Evolutionary conservation across 768 basidiomycete genomes (phyloP), one percentile per base, ranked within the genome.

Genomic region (Kwoniella shandongensis): DNA sequence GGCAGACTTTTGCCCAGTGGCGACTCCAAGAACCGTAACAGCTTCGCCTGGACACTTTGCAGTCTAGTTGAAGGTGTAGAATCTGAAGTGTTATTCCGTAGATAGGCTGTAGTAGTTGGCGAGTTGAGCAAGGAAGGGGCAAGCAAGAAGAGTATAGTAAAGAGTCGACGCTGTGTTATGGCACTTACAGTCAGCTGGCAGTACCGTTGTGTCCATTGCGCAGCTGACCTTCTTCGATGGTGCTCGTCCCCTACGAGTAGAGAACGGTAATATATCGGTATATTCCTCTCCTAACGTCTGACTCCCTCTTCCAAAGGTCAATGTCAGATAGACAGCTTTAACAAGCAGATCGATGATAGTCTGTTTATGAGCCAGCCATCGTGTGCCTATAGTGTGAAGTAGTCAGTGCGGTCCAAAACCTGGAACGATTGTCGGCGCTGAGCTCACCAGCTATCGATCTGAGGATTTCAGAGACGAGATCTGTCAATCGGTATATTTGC

Each of bases 241-340:
- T 42, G 64, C 57, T 29, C 60, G 54, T 12, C 56, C 40, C 27
- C 44, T 51, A 41, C 52, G 27, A 12, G 29, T 25, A 42, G 70
- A 54, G 25, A 65, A 61, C 4, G 74, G 72, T 25, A 67, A 41
- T n/a, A 78, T 73, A 51, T 78, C 77, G 15, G 74, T 74, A 42
- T 78, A 78, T 44, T 78, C 77, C 49, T 78, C 77, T 10, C 77
- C 77, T 15, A 78, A 44, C 3, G 77, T 76, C 52, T 72, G 73
- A 0, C 47, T 51, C 1, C 74, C 76, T 54, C 66, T 41, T 0
- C 75, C 76, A 41, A 77, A 68, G 0, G 76, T 76, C 42, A 76
- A 51, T 11, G 64, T 46, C 17, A 70, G 67, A 52, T 77, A 77
- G 3, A 72, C 58, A 2, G 68, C 54, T 32, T 64, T 58, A 12